A percentile compares a stretch with the other conserved stretches of the same genome.
phyloP scores from a whole-genome alignment of 2,329 filamentous ascomycete species.

The Aspergillus melleus region DNA sequence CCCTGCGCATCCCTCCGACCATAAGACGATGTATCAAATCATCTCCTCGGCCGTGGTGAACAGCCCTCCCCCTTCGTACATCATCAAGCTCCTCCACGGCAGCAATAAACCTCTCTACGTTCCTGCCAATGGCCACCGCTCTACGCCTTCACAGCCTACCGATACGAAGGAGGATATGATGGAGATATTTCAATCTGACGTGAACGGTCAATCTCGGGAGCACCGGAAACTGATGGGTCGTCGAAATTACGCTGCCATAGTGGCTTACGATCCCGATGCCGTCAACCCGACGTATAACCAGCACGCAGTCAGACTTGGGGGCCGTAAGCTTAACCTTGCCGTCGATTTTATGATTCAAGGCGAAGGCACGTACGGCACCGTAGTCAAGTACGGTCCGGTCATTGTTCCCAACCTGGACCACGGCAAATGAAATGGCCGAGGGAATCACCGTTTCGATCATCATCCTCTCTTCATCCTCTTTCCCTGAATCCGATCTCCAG shows the following conservation, averaged over 20 bases:
- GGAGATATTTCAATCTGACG: slow-evolving; percentile 97
- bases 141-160: slow-evolving; percentile 64
- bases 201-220: slow-evolving; percentile 78
- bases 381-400: slow-evolving; percentile 95
- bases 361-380: slow-evolving; percentile 74
- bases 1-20: slow-evolving; percentile 82
- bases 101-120: slow-evolving; percentile 91
- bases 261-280: slow-evolving; percentile 89
- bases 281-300: slow-evolving; percentile 52
- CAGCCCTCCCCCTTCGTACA: slow-evolving; percentile 77
- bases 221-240: slow-evolving; percentile 90
- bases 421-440: slow-evolving; percentile 52
- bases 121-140: slow-evolving; percentile 78
- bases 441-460: background rate
- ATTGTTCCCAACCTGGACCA: slow-evolving; percentile 83
- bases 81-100: slow-evolving; percentile 85
- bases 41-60: slow-evolving; percentile 93
- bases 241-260: slow-evolving; percentile 86
- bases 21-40: slow-evolving; percentile 99
- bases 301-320: slow-evolving; percentile 26
- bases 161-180: slow-evolving; percentile 99
- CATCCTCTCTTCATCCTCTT: background rate
- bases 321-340: slow-evolving; percentile 73
- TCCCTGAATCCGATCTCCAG: background rate
- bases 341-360: slow-evolving; percentile 97